Evolutionary conservation across 176 grass and related monocot species (phyloP).

Genomic region (Raddia guianensis): DNA sequence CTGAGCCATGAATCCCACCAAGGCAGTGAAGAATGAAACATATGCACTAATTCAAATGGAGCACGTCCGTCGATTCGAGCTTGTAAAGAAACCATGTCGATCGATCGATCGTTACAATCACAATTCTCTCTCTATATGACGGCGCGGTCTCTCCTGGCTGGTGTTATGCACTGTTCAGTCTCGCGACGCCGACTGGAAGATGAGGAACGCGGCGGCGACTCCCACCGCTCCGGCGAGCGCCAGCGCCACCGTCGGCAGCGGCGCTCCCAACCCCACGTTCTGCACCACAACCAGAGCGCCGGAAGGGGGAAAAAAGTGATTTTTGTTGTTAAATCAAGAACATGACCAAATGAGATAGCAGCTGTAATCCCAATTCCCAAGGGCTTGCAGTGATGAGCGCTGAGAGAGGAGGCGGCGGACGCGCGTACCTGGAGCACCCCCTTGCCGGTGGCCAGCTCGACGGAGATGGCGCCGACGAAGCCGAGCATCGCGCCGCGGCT

Average conservation of each 20-base stretch:
- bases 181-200: slow-evolving; percentile 67
- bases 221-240: slow-evolving; percentile 63
- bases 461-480: slow-evolving; percentile 53
- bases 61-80: no score
- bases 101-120: no score
- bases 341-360: not conserved
- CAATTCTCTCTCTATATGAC: no score
- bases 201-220: slow-evolving; percentile 54
- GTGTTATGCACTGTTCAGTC: slow-evolving; percentile 40
- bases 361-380: no score
- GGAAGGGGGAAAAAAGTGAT: no score
- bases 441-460: slow-evolving; percentile 77
- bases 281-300: not conserved
- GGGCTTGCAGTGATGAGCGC: not conserved
- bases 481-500: slow-evolving; percentile 78
- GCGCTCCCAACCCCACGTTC: slow-evolving; percentile 64
- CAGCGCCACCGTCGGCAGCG: slow-evolving; percentile 66
- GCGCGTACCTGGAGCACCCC: slow-evolving; percentile 65
- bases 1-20: no score
- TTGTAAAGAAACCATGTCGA: no score
- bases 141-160: no score
- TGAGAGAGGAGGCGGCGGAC: not conserved
- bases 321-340: not conserved
- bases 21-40: no score
- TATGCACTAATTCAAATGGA: no score